Conservation (phyloP, 140 eudicot species). For the Flaveria floridana region DNA sequence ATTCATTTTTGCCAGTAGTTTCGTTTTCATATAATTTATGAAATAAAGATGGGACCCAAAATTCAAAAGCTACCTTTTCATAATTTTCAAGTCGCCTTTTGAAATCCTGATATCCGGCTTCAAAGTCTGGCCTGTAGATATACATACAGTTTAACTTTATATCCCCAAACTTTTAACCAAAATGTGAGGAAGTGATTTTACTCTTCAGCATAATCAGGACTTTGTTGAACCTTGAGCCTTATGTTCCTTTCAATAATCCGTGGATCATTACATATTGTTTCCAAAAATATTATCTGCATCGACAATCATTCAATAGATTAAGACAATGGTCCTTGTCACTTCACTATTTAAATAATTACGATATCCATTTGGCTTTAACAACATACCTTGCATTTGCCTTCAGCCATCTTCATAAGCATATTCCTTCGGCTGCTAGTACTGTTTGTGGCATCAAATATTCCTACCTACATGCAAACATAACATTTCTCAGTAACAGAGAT, state of each 20-base stretch:
- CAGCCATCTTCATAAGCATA: constrained; percentile 99
- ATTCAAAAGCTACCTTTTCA: constrained; percentile 57
- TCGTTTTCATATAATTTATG: background rate
- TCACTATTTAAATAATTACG: background rate
- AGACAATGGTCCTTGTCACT: background rate
- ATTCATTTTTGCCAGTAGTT: constrained; percentile 8
- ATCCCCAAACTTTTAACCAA: background rate
- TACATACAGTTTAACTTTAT: constrained; percentile 25
- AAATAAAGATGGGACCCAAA: constrained; percentile 1
- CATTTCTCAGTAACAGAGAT: constrained; percentile 1
- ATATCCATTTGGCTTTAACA: background rate
- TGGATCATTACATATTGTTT: constrained; percentile 87
- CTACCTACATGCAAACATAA: constrained; percentile 56
- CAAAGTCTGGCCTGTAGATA: constrained; percentile 85
- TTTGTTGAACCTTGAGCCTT: constrained; percentile 96
- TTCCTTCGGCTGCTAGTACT: constrained; percentile 82
- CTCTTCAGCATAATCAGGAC: constrained; percentile 99
- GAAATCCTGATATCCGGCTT: constrained; percentile 93
- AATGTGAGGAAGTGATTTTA: constrained; percentile 31
- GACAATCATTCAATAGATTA: constrained; percentile 23
- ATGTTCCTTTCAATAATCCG: constrained; percentile 87
- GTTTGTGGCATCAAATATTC: constrained; percentile 97
- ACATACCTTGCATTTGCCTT: constrained; percentile 94
- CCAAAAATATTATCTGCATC: constrained; percentile 84
- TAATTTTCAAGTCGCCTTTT: constrained; percentile 81